These are phyloP conservation scores for Prosopis cineraria DNA, from an alignment of 306 rosid species.

Conservation along the genomic window DNA sequence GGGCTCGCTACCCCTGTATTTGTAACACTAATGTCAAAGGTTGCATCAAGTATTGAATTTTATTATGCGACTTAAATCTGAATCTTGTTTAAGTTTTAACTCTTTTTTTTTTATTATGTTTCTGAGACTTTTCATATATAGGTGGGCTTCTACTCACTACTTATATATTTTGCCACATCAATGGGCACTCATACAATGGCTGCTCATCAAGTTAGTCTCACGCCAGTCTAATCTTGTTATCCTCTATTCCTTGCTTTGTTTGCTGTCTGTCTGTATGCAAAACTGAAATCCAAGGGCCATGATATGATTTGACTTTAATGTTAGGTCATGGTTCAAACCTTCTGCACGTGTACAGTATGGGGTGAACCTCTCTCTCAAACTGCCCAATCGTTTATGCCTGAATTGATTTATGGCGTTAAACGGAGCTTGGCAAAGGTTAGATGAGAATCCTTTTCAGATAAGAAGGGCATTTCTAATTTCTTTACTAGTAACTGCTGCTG, in stretches of 20 bases:
- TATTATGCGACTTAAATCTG: conserved; percentile 1
- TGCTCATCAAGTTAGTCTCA: conserved; percentile 80
- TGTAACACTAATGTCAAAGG: conserved; percentile 84
- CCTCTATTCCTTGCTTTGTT: conserved; percentile 29
- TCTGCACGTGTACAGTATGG: conserved; percentile 82
- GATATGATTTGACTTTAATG: conserved; percentile 32
- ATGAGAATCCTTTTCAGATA: conserved; percentile 3
- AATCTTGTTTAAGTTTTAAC: conserved; percentile 17
- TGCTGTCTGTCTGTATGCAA: conserved; percentile 24
- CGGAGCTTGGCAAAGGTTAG: conserved; percentile 70
- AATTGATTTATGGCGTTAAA: conserved; percentile 66
- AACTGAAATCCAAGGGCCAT: conserved; percentile 29
- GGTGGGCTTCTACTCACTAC: conserved; percentile 88
- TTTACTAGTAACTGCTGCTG: not conserved
- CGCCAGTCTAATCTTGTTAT: conserved; percentile 1
- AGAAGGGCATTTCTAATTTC: conserved; percentile 16
- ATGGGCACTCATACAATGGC: conserved; percentile 92
- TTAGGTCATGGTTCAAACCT: conserved; percentile 91
- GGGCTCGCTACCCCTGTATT: conserved; percentile 83
- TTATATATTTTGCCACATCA: conserved; percentile 77
- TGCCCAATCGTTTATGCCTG: conserved; percentile 96
- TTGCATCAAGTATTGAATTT: conserved; percentile 35
- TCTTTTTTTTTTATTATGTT: conserved; percentile 1
- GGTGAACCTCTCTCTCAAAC: conserved; percentile 99
- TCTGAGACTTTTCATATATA: conserved; percentile 33